Evolutionary conservation across 805 yeast genomes (phyloP), one percentile per base, ranked within the genome.

Genomic region (Wickerhamomyces bisporus): DNA sequence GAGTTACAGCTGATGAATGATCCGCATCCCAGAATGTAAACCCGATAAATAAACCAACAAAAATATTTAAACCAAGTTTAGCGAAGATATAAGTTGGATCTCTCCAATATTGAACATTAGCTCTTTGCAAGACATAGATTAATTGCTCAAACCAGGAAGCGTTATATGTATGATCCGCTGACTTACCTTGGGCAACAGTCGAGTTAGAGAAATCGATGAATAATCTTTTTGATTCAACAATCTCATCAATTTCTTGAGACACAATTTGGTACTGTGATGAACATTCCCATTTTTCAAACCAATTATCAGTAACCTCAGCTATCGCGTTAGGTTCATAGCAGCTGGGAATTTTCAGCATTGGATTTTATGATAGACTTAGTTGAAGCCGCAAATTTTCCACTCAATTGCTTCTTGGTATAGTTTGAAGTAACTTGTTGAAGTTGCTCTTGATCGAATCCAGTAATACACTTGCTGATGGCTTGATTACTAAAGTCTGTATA

Each of bases 241-340:
- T 32, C 6, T 46, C 34, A 13, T 45, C 41, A 21, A 53, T 42
- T 26, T 64, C 65, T 40, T 66, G 65, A 40, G 48, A 40, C 19
- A 43, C 37, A 8, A 34, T 26, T 3, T 19, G 13, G 24, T n/a
- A 49, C 48, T 71, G 71, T 15, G 50, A 64, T 37, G 67, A 74
- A 14, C 58, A 58, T 5, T 36, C 46, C 89, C 89, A 64, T 21
- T 40, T 21, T 6, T 34, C 32, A 26, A 46, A 19, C 60, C 60
- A 55, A 33, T 41, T 33, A 15, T 61, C 66, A 11, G 60, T 56
- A 7, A 64, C 70, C 20, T 58, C 47, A 3, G 81, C 77, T 24
- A 82, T 77, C 6, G 86, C 84, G 45, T 86, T 86, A 16, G 86
- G 85, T 24, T 85, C 85, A 55, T n/a, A n/a, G n/a, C n/a, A n/a